Base-by-base conservation (phyloP, 768 basidiomycete species). In the Lepiota venenata region DNA sequence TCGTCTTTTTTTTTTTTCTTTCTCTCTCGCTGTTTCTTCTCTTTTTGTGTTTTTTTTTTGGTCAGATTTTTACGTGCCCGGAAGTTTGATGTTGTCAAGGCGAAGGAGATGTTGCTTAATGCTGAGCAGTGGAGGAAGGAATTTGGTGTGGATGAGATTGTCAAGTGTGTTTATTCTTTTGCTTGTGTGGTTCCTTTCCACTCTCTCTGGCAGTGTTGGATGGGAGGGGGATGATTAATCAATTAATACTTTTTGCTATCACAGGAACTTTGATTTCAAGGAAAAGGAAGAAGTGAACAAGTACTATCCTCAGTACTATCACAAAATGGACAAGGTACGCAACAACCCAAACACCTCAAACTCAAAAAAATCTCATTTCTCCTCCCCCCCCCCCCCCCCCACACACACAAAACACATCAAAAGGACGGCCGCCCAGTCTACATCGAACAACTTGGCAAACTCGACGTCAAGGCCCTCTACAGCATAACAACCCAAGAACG, bases 341-440 rank as follows among this genome's bases (percentile, higher is more conserved):
- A 21, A 25, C 40, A 20, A n/a, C 12, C n/a, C 38, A 14, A 2
- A 35, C n/a, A n/a, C 10, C 9, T 8, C 32, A 7, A 27, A 35
- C 20, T 15, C 20, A 60, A 45, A n/a, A n/a, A n/a, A n/a, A n/a
- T n/a, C 50, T 46, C 11, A 25, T 12, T n/a, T n/a, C n/a, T n/a
- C n/a, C n/a, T n/a, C n/a, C n/a, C 52, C 6, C 15, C 51, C 29
- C 43, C 39, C 50, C 20, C 1, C 32, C 10, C 37, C 9, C 9
- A 21, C 11, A n/a, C 11, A 36, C 46, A 21, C 7, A 16, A n/a
- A n/a, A n/a, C 45, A 45, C 22, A 21, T 8, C 6, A 21, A 25
- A 46, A 94, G 91, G 94, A 97, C 61, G 96, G 96, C 16, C 86
- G 95, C 55, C 97, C 97, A 8, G 71, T 99, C 62, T 99, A 98